A percentile compares a stretch with the other conserved stretches of the same genome.
Conservation (phyloP, 345 rosid genomes). For the Melastoma malabathricum region DNA sequence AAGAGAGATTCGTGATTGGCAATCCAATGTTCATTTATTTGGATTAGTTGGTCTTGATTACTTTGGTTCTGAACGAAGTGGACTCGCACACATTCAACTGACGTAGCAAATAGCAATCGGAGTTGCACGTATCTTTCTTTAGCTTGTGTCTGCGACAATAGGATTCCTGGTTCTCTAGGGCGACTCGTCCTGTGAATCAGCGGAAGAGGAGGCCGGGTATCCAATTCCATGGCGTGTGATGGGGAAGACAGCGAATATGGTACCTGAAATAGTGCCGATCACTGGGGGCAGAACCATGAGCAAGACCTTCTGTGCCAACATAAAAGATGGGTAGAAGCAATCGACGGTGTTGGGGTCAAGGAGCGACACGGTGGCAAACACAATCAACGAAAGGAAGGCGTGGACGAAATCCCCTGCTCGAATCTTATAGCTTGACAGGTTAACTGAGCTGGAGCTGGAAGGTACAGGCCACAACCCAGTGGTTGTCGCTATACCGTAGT, state of each 20-base stretch:
- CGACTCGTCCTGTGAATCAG: too few relatives aligned
- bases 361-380: slow-evolving; percentile 44
- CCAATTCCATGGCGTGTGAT: slow-evolving; percentile 65
- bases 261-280: slow-evolving; percentile 36
- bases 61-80: too few relatives aligned
- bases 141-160: too few relatives aligned
- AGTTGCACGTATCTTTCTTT: too few relatives aligned
- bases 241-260: slow-evolving; percentile 49
- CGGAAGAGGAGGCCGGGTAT: slow-evolving; percentile 25
- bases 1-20: too few relatives aligned
- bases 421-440: slow-evolving; percentile 38
- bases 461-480: slow-evolving; percentile 51
- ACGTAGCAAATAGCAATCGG: too few relatives aligned
- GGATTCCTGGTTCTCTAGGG: too few relatives aligned
- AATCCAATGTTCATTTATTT: too few relatives aligned
- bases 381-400: slow-evolving; percentile 30
- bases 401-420: slow-evolving; percentile 51
- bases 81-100: too few relatives aligned
- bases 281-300: slow-evolving; percentile 53
- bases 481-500: slow-evolving; percentile 44
- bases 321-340: slow-evolving; percentile 57
- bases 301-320: slow-evolving; percentile 32
- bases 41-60: too few relatives aligned
- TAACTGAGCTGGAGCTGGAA: slow-evolving; percentile 16
- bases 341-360: slow-evolving; percentile 42